Base-by-base conservation (phyloP, 768 basidiomycete species). In the Boletellus ananas region DNA sequence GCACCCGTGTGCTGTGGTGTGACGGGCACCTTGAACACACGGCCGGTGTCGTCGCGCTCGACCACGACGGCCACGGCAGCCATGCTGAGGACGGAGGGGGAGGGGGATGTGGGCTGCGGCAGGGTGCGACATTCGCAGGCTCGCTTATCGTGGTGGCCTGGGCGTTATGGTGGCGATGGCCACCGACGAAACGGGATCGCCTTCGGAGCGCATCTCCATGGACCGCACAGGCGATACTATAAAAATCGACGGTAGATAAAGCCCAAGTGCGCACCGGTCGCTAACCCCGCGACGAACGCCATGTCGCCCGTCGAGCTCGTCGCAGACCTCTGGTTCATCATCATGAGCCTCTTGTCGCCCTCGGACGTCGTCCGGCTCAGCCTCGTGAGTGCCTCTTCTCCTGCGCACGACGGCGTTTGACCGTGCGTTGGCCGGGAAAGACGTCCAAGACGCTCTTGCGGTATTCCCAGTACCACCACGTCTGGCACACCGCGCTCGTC, bases 291-390 rank as follows among this genome's bases (percentile, higher is more conserved):
- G n/a, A n/a, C n/a, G n/a, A n/a, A n/a, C n/a, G n/a, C n/a, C n/a
- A n/a, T n/a, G n/a, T n/a, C n/a, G n/a, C n/a, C n/a, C n/a, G n/a
- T n/a, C 16, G 52, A 51, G 18, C 64, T 68, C 39, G 54, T 54
- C 25, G 61, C 59, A 13, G 65, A 66, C 25, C 27, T 66, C 38
- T 66, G 65, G 65, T 52, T 66, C 34, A 52, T 64, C 34, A 57
- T 66, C 41, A 68, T 68, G 65, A 21, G 52, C 42, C 47, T 64
- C 10, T 37, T 68, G 25, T 59, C 66, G 18, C 58, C 66, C 0
- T 43, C 55, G 4, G 66, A 66, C 27, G 29, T 66, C 35, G 46
- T 62, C 20, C 54, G 43, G 21, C 46, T 68, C 47, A 56, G 64
- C 40, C 59, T 47, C 17, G 64, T 68, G 37, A 68, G 66, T 61